phyloP scores from a whole-genome alignment of 2,329 filamentous ascomycete species.

The Hirsutella minnesotensis region DNA sequence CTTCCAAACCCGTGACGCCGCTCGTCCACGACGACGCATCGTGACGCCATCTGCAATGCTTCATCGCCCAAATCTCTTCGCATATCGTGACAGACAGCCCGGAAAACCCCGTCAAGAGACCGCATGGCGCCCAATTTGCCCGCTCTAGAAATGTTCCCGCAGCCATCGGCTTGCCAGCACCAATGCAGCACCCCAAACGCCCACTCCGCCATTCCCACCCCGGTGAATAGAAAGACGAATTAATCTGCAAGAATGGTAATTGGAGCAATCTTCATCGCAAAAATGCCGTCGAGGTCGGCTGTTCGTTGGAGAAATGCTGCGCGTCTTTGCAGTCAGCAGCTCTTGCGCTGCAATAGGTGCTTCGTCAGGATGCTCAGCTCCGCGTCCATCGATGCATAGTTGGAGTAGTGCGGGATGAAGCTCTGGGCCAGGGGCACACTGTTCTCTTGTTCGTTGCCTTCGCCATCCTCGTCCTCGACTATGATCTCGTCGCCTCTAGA shows the following conservation, averaged over 20 bases:
- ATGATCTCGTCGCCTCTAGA: not conserved
- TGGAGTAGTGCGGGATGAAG: conserved; percentile 4
- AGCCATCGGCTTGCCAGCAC: no score
- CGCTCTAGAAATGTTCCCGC: no score
- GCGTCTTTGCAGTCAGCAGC: not conserved
- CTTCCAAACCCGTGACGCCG: no score
- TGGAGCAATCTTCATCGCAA: not conserved
- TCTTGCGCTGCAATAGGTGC: conserved; percentile 3
- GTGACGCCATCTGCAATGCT: no score
- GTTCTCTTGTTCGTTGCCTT: not conserved
- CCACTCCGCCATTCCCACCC: no score
- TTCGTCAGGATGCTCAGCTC: conserved; percentile 5
- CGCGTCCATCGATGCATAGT: conserved; percentile 6
- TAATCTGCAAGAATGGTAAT: not conserved
- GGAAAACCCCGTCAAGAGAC: no score
- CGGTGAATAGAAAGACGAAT: no score
- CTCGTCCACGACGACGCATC: no score
- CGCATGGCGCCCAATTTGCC: no score
- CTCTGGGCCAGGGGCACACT: not conserved
- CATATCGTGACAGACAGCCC: no score
- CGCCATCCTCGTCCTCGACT: conserved; percentile 1
- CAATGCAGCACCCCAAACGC: no score
- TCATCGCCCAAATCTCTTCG: no score
- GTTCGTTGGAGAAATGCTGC: not conserved
- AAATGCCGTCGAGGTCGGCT: not conserved